Conservation (phyloP, 2,329 filamentous ascomycete species). For the Trichoderma sp. region DNA sequence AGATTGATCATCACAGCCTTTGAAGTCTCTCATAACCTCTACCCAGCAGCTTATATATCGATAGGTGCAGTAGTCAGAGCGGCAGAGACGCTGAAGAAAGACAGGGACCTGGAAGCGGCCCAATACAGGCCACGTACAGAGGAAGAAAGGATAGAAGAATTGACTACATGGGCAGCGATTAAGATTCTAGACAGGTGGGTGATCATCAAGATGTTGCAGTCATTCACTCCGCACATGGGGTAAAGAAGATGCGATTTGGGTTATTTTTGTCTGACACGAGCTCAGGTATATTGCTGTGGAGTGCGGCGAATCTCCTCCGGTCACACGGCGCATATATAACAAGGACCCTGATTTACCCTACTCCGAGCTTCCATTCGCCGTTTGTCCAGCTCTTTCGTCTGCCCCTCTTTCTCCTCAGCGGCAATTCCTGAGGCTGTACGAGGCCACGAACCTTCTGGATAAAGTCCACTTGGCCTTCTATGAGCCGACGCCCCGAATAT, state of each 20-base stretch:
- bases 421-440: background rate
- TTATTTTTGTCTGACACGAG: background rate
- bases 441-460: conserved; percentile 4
- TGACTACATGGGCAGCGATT: conserved; percentile 3
- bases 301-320: background rate
- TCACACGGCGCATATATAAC: background rate
- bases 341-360: background rate
- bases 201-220: no score
- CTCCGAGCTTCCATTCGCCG: background rate
- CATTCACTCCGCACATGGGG: background rate
- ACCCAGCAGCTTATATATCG: conserved; percentile 8
- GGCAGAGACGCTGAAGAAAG: background rate
- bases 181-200: conserved; percentile 6
- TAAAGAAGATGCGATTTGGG: no score
- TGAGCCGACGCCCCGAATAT: background rate
- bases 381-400: background rate
- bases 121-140: background rate
- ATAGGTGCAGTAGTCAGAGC: conserved; percentile 1
- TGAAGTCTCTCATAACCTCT: conserved; percentile 5
- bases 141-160: background rate
- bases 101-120: background rate
- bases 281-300: conserved; percentile 1
- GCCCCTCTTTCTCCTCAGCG: background rate
- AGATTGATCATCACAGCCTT: background rate
- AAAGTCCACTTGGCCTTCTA: conserved; percentile 3